Evolutionary conservation across 129 eudicot genomes (phyloP).

Genomic region (Lactuca sativa): DNA sequence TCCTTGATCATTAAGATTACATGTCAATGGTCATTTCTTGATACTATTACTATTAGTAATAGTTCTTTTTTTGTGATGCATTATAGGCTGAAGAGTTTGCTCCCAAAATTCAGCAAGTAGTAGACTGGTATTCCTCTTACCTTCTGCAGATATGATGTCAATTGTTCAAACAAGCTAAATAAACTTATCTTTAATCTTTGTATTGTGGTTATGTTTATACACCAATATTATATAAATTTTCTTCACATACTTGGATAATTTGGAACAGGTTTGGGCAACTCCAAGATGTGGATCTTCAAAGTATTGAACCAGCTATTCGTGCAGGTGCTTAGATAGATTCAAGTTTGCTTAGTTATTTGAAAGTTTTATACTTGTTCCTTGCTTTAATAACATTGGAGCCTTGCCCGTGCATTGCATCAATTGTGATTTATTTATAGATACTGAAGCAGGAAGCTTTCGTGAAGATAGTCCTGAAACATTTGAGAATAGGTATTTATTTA

Average conservation of each 20-base stretch:
- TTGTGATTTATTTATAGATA: conserved; percentile 39
- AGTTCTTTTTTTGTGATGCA: conserved; percentile 3
- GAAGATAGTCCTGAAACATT: conserved; percentile 75
- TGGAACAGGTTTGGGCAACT: conserved; percentile 94
- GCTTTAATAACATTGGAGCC: not conserved
- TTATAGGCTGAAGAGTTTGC: conserved; percentile 87
- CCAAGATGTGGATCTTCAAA: conserved; percentile 92
- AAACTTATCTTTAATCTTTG: not conserved
- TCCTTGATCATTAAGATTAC: not conserved
- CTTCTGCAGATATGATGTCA: not conserved
- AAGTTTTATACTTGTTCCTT: not conserved
- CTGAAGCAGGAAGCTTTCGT: conserved; percentile 77
- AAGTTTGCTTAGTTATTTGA: not conserved
- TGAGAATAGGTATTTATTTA: conserved; percentile 54
- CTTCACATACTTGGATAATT: not conserved
- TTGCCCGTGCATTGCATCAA: not conserved
- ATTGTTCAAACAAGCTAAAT: conserved; percentile 7
- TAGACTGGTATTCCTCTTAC: conserved; percentile 64
- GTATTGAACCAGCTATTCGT: conserved; percentile 90
- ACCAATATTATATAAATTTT: not conserved
- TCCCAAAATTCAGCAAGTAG: conserved; percentile 91
- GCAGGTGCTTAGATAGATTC: conserved; percentile 56
- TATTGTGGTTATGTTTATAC: not conserved
- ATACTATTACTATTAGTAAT: not conserved
- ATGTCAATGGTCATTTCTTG: not conserved